These are phyloP conservation scores for Pleurotus salmoneostramineus DNA, from an alignment of 768 basidiomycete species.

Conservation along the genomic window DNA sequence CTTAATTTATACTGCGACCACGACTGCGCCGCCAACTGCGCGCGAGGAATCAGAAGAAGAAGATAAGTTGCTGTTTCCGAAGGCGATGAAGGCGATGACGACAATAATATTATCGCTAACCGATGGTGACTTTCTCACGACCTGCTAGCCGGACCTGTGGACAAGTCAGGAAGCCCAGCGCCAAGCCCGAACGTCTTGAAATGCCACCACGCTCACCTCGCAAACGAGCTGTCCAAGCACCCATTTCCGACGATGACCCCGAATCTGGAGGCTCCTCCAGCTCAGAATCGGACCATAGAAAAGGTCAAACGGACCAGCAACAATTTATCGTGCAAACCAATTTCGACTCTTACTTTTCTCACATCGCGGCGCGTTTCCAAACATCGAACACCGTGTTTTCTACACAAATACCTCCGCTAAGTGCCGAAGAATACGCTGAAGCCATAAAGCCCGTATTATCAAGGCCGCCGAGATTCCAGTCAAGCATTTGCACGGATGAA, in stretches of 20 bases:
- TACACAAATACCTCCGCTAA: slow-evolving; percentile 63
- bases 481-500: slow-evolving; percentile 26
- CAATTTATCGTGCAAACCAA: slow-evolving; percentile 55
- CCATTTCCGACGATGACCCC: background rate
- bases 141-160: too few relatives aligned
- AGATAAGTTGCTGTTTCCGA: background rate
- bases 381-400: slow-evolving; percentile 85
- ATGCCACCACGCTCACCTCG: slow-evolving; percentile 7
- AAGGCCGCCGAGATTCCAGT: slow-evolving; percentile 26
- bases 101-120: too few relatives aligned
- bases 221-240: background rate
- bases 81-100: background rate
- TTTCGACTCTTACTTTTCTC: slow-evolving; percentile 85
- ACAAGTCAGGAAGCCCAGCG: too few relatives aligned
- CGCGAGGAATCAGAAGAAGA: background rate
- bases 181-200: too few relatives aligned
- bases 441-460: slow-evolving; percentile 30
- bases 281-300: background rate
- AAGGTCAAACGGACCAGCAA: slow-evolving; percentile 8
- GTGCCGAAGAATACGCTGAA: slow-evolving; percentile 55
- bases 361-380: slow-evolving; percentile 54
- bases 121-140: too few relatives aligned
- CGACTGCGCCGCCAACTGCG: slow-evolving; percentile 8
- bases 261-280: background rate
- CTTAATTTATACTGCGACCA: background rate